Conservation (phyloP, 2,329 filamentous ascomycete genomes). For the Cercospora zeina region DNA sequence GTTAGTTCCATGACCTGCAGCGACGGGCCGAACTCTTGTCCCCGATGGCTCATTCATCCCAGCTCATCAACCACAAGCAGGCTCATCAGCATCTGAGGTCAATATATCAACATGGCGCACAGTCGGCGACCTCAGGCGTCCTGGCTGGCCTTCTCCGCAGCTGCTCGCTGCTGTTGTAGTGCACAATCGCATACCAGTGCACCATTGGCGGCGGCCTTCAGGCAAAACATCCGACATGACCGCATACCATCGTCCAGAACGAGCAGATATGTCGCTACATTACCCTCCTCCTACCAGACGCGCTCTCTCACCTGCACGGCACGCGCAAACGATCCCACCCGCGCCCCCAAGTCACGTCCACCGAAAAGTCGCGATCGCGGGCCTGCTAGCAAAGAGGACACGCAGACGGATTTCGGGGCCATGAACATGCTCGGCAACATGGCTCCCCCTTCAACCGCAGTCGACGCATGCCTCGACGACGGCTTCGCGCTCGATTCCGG, state of each 20-base stretch:
- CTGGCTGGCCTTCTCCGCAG: background rate
- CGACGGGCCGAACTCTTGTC: background rate
- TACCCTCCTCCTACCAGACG: background rate
- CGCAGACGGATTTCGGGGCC: slow-evolving; percentile 69
- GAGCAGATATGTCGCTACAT: background rate
- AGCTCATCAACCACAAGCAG: background rate
- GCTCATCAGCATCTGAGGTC: background rate
- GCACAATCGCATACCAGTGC: background rate
- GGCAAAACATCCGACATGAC: background rate
- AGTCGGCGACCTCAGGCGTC: background rate
- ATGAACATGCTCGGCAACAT: slow-evolving; percentile 78
- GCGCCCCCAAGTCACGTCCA: slow-evolving; percentile 25
- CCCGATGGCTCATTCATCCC: background rate
- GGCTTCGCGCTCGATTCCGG: slow-evolving; percentile 89
- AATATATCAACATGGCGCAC: background rate
- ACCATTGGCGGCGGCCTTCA: background rate
- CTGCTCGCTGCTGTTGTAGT: background rate
- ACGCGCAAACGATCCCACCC: slow-evolving; percentile 3
- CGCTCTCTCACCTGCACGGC: slow-evolving; percentile 14
- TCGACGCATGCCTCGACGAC: slow-evolving; percentile 78
- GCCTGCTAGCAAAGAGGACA: slow-evolving; percentile 61
- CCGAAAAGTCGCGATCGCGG: slow-evolving; percentile 59
- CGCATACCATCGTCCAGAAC: background rate
- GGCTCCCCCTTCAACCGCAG: slow-evolving; percentile 74
- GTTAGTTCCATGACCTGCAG: background rate